Percentiles rank a stretch among this genome's conserved stretches.
phyloP scores from a whole-genome alignment of 129 eudicot species.

The Pseudognaphalium luteoalbum region DNA sequence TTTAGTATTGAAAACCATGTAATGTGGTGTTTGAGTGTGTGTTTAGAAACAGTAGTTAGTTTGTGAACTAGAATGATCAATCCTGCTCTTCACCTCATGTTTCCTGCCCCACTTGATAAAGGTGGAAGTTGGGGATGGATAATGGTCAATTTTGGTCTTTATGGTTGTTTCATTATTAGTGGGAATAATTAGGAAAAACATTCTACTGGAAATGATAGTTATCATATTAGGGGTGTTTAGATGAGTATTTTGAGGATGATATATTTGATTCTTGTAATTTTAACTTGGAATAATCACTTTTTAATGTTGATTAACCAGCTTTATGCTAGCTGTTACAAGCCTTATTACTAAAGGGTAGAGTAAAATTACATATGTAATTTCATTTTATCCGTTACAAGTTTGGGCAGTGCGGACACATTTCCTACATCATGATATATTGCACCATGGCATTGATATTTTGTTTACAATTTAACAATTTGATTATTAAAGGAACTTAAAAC shows the following conservation, averaged over 20 bases:
- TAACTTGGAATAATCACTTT: no score
- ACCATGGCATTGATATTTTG: not conserved
- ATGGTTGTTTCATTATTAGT: constrained; percentile 14
- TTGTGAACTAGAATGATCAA: constrained; percentile 5
- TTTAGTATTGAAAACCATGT: constrained; percentile 18
- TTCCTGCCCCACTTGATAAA: constrained; percentile 28
- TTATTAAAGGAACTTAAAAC: no score
- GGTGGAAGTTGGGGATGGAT: constrained; percentile 15
- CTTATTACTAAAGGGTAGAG: not conserved
- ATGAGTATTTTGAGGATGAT: not conserved
- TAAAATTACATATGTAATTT: no score
- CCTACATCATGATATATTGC: not conserved
- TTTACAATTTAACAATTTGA: not conserved
- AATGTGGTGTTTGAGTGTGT: constrained; percentile 22
- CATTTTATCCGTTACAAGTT: no score
- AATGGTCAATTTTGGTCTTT: constrained; percentile 20
- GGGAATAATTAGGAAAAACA: not conserved
- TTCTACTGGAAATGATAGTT: not conserved
- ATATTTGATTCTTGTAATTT: no score
- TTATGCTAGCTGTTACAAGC: not conserved
- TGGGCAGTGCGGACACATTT: not conserved
- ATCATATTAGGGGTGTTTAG: no score
- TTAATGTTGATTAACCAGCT: no score
- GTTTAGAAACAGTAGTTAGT: no score
- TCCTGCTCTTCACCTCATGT: constrained; percentile 14